Conservation (phyloP, 441 rosid genomes). For the Omphalea diandra region DNA sequence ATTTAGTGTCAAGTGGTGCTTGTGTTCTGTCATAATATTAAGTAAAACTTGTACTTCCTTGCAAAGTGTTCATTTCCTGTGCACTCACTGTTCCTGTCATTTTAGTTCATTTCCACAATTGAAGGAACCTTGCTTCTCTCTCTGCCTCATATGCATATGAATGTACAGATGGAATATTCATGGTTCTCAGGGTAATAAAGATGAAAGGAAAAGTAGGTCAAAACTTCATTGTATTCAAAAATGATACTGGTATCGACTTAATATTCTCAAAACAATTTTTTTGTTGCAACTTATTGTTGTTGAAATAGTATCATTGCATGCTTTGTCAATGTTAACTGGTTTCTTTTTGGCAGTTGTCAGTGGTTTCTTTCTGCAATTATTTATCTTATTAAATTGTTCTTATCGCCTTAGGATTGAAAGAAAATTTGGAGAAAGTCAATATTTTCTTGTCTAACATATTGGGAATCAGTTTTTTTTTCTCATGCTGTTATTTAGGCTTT, state of each 20-base stretch:
- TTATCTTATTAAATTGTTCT: not conserved
- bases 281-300: not conserved
- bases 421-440: constrained; percentile 3
- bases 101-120: not conserved
- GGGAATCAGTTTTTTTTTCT: not conserved
- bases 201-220: not conserved
- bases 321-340: not conserved
- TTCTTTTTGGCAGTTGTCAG: not conserved
- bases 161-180: not conserved
- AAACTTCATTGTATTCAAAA: not conserved
- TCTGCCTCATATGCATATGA: not conserved
- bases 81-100: not conserved
- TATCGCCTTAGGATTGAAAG: not conserved
- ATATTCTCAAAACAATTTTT: not conserved
- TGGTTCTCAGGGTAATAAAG: not conserved
- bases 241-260: not conserved
- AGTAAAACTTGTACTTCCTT: not conserved
- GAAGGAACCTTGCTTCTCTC: not conserved
- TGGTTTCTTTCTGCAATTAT: not conserved
- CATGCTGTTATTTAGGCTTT: not conserved
- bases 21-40: not conserved
- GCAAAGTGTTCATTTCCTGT: not conserved
- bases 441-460: not conserved
- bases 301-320: not conserved
- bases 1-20: not conserved